Conservation (phyloP, 2,329 filamentous ascomycete genomes). For the Gnomoniopsis sp. region DNA sequence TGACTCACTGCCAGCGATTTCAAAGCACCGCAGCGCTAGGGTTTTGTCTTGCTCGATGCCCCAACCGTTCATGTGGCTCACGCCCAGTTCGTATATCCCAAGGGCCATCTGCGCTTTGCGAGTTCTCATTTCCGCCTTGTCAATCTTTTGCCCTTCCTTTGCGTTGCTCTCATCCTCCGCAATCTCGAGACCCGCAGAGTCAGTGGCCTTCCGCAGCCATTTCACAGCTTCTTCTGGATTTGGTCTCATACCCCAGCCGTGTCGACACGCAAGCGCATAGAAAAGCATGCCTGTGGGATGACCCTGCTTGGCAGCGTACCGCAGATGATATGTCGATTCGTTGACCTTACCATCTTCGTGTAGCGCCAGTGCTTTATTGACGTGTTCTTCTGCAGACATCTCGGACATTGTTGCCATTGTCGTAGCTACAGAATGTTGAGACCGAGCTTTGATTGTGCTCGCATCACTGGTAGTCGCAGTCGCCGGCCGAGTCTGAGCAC, state of each 20-base stretch:
- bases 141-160: slow-evolving; percentile 60
- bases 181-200: slow-evolving; percentile 77
- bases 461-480: slow-evolving; percentile 51
- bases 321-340: slow-evolving; percentile 94
- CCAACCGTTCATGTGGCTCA: slow-evolving; percentile 98
- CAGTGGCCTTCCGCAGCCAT: slow-evolving; percentile 89
- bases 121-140: slow-evolving; percentile 70
- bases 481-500: slow-evolving; percentile 21
- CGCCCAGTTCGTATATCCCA: slow-evolving; percentile 92
- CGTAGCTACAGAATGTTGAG: slow-evolving; percentile 44
- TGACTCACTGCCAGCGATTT: slow-evolving; percentile 79
- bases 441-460: slow-evolving; percentile 49
- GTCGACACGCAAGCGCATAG: slow-evolving; percentile 89
- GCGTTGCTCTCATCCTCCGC: slow-evolving; percentile 72
- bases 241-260: slow-evolving; percentile 96
- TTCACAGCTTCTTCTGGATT: slow-evolving; percentile 86
- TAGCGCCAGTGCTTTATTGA: slow-evolving; percentile 83
- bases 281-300: slow-evolving; percentile 93
- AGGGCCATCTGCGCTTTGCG: slow-evolving; percentile 91
- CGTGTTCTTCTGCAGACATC: slow-evolving; percentile 80
- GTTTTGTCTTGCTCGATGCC: slow-evolving; percentile 89
- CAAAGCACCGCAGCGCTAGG: slow-evolving; percentile 87
- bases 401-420: slow-evolving; percentile 53
- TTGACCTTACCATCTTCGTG: slow-evolving; percentile 85
- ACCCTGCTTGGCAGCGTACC: slow-evolving; percentile 80